Conservation (phyloP, 2,329 filamentous ascomycete genomes). For the Hypoxylon sp. region DNA sequence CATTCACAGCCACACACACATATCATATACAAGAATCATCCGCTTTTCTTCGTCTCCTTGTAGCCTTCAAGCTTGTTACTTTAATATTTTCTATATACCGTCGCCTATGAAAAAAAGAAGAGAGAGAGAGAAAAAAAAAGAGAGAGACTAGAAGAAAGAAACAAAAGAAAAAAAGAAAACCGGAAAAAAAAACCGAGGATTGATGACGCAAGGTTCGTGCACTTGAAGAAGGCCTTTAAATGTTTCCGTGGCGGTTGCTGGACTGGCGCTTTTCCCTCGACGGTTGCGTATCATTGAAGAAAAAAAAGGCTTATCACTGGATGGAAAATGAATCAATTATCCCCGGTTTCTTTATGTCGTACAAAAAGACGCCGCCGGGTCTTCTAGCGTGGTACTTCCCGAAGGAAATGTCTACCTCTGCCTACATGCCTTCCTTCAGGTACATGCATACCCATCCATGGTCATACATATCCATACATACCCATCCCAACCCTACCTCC, state of each 20-base stretch:
- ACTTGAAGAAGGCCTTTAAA: slow-evolving; percentile 18
- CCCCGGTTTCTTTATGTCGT: slow-evolving; percentile 39
- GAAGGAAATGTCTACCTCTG: slow-evolving; percentile 24
- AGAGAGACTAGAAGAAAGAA: slow-evolving; percentile 12
- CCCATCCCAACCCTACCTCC: slow-evolving; percentile 6
- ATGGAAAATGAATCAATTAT: slow-evolving; percentile 34
- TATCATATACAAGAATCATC: slow-evolving; percentile 6
- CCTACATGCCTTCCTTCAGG: slow-evolving; percentile 8
- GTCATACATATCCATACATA: background rate
- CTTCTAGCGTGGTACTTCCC: slow-evolving; percentile 37
- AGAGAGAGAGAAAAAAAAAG: background rate
- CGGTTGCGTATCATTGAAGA: slow-evolving; percentile 23
- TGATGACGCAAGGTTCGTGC: slow-evolving; percentile 4
- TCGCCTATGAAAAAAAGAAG: background rate
- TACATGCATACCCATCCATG: slow-evolving; percentile 4
- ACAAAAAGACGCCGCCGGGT: slow-evolving; percentile 39
- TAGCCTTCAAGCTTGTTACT: background rate
- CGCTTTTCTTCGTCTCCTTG: slow-evolving; percentile 7
- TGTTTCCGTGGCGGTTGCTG: slow-evolving; percentile 15
- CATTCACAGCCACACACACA: slow-evolving; percentile 14
- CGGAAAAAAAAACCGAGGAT: slow-evolving; percentile 7
- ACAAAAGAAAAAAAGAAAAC: slow-evolving; percentile 11
- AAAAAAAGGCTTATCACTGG: slow-evolving; percentile 28
- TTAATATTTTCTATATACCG: background rate
- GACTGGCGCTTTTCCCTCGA: slow-evolving; percentile 9